These are phyloP conservation scores for Emergomyces orientalis DNA, from an alignment of 2,329 filamentous ascomycete genomes.

Conservation along the genomic window DNA sequence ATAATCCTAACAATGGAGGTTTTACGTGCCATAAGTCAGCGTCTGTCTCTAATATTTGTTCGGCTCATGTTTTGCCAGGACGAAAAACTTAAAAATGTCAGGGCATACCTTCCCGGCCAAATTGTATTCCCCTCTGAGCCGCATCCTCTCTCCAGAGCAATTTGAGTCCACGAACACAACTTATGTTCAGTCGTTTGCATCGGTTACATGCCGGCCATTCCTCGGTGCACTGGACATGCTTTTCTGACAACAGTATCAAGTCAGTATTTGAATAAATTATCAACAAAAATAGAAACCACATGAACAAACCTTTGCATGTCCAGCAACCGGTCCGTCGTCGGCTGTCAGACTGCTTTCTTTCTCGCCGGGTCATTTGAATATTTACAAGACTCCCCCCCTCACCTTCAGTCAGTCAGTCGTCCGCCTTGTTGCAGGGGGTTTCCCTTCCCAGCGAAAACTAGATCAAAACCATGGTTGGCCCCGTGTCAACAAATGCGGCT, in stretches of 20 bases:
- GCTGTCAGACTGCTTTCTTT: slow-evolving; percentile 15
- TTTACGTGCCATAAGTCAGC: neutral
- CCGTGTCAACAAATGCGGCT: neutral
- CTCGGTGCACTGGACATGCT: slow-evolving; percentile 27
- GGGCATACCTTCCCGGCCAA: slow-evolving; percentile 20
- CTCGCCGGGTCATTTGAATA: slow-evolving; percentile 11
- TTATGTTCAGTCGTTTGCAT: slow-evolving; percentile 20
- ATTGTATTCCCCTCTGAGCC: slow-evolving; percentile 21
- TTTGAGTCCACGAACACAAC: slow-evolving; percentile 21
- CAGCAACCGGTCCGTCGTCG: slow-evolving; percentile 22
- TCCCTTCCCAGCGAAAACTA: neutral
- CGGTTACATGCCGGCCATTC: slow-evolving; percentile 23
- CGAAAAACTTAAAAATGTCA: neutral
- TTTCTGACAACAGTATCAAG: slow-evolving; percentile 13
- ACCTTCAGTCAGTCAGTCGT: neutral
- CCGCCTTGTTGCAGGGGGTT: neutral
- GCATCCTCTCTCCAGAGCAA: slow-evolving; percentile 26
- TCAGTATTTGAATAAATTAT: neutral
- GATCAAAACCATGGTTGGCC: neutral
- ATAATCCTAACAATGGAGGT: slow-evolving; percentile 5
- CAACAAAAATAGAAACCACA: neutral
- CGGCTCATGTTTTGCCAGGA: neutral
- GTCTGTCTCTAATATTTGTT: neutral
- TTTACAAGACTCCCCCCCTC: neutral
- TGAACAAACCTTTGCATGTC: slow-evolving; percentile 21